Conservation (phyloP, 495 filamentous ascomycete genomes). For the Cairneyella variabilis region DNA sequence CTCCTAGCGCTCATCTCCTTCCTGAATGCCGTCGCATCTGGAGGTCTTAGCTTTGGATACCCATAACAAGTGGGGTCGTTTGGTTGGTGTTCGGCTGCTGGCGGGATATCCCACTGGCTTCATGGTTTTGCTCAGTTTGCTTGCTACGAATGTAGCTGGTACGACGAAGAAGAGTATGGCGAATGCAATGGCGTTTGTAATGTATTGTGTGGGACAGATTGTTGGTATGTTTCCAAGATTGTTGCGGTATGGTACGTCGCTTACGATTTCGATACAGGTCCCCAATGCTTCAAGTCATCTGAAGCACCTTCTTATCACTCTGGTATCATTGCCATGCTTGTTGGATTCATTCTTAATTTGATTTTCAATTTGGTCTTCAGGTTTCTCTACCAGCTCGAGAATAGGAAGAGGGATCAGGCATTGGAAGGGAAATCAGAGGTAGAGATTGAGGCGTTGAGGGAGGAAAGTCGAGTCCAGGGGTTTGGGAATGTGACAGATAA, state of each 20-base stretch:
- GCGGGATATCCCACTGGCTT: constrained; percentile 29
- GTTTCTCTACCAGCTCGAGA: constrained; percentile 22
- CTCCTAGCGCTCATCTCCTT: constrained; percentile 29
- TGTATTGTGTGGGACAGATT: constrained; percentile 13
- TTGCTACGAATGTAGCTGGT: constrained; percentile 10
- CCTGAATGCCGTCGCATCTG: constrained; percentile 25
- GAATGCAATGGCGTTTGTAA: constrained; percentile 3
- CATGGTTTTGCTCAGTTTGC: constrained; percentile 29
- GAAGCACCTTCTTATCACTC: not conserved
- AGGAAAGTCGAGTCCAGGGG: constrained; percentile 26
- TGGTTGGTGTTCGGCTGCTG: constrained; percentile 8
- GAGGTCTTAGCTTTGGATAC: constrained; percentile 34
- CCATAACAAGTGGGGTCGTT: constrained; percentile 12
- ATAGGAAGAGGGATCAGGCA: constrained; percentile 19
- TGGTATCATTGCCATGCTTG: constrained; percentile 21
- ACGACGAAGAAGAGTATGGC: constrained; percentile 2
- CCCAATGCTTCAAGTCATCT: not conserved
- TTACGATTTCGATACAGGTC: constrained; percentile 16
- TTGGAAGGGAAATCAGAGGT: constrained; percentile 24
- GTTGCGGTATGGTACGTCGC: constrained; percentile 12
- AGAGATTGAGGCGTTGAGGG: constrained; percentile 24
- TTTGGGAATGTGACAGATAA: constrained; percentile 32
- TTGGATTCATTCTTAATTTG: constrained; percentile 18
- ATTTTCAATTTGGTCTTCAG: constrained; percentile 23
- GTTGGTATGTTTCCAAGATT: constrained; percentile 2